Evolutionary conservation across 2,329 filamentous ascomycete genomes (phyloP), one percentile per base, ranked within the genome.

Genomic region (Colletotrichum noveboracense): DNA sequence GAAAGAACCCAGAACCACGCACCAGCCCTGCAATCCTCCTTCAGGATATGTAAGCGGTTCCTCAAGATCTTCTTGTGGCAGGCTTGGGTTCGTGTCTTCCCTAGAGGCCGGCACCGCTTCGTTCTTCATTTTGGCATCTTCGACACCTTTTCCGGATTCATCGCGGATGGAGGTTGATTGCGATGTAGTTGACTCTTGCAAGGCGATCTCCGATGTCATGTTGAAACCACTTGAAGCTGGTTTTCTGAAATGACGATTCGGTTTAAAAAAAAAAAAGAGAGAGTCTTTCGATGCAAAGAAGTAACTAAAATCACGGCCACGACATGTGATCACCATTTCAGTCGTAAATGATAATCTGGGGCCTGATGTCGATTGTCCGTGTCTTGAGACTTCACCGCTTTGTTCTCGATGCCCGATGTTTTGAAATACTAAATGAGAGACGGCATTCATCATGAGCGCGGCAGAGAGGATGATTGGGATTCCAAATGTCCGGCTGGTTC

Each of bases 1-100:
- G 77, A 95, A 88, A 76, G 97, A 91, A 32, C 95, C 96, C 16
- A 96, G 86, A 5, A 98, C 95, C 32, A 98, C 95, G 8, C 94
- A 89, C 95, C 96, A 98, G 71, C 94, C 95, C 78, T 90, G 85
- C 13, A 91, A 82, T 12, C 96, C 96, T 64, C 96, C 96, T 86
- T 98, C 96, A 0, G 96, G 96, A 80, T 62, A 70, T 5, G 67
- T 62, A 6, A 56, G 48, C 14, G 14, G 24, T 14, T 52, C 4
- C 14, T 32, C 13, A 3, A 5, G 6, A 7, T 16, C 21, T 10
- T 5, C 32, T 10, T 7, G n/a, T 28, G 56, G 36, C 30, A 0
- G 52, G 2, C 13, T 24, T 5, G 48, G 14, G 16, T 3, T 28
- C 12, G 26, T 32, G 26, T 36, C 10, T 1, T 66, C 10, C 13